A percentile compares a stretch with the other conserved stretches of the same genome.
Evolutionary conservation across 2,329 filamentous ascomycete species (phyloP).

Genomic region (Claviceps arundinis): DNA sequence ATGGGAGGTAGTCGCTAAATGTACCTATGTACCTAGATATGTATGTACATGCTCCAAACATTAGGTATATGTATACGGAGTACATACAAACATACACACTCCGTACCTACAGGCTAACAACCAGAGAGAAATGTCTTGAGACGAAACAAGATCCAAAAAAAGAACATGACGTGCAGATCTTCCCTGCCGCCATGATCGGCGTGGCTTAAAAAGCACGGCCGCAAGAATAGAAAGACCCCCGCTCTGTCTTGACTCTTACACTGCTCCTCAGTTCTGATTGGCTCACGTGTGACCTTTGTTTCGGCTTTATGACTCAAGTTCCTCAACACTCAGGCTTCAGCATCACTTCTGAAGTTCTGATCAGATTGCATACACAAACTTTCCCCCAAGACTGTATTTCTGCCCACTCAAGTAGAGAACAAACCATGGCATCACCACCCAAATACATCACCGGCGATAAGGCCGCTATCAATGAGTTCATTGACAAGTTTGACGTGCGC

Average conservation of each 20-base stretch:
- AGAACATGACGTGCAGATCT: no score
- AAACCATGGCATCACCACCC: conserved; percentile 20
- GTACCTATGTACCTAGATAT: no score
- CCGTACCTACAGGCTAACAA: no score
- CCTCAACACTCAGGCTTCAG: not conserved
- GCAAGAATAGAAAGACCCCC: not conserved
- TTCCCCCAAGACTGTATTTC: no score
- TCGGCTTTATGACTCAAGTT: not conserved
- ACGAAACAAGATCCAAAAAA: no score
- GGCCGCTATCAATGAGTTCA: conserved; percentile 64
- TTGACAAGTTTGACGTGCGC: conserved; percentile 84
- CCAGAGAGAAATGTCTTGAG: no score
- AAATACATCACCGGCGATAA: conserved; percentile 68
- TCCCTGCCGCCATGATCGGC: no score
- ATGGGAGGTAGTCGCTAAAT: no score
- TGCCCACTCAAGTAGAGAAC: not conserved
- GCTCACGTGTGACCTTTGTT: not conserved
- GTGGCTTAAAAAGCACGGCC: no score
- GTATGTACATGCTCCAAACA: no score
- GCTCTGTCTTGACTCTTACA: not conserved
- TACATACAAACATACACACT: no score
- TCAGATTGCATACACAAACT: not conserved
- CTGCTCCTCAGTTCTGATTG: not conserved
- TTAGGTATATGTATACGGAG: no score
- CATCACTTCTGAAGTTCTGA: not conserved